Evolutionary conservation across 148 eudicot species (phyloP).

Genomic region (Fagopyrum tataricum): DNA sequence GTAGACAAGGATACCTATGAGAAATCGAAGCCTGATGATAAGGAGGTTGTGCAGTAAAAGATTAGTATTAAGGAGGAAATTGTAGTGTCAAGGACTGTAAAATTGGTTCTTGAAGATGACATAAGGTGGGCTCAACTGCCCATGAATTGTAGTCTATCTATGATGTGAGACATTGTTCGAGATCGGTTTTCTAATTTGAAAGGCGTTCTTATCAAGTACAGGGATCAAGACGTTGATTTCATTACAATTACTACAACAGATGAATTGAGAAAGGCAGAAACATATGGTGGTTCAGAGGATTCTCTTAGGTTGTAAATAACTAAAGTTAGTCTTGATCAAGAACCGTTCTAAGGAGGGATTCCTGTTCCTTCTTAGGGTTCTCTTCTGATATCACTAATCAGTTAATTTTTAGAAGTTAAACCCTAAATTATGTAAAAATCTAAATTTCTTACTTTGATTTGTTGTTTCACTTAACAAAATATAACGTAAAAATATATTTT

Average conservation of each 20-base stretch:
- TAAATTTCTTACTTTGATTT: too few relatives aligned
- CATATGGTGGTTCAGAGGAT: slow-evolving; percentile 45
- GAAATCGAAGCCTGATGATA: slow-evolving; percentile 41
- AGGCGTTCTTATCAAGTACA: slow-evolving; percentile 80
- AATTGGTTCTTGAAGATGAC: slow-evolving; percentile 80
- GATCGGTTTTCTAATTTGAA: slow-evolving; percentile 75
- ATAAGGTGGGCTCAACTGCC: slow-evolving; percentile 82
- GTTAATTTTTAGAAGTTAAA: too few relatives aligned
- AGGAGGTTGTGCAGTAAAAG: slow-evolving; percentile 80
- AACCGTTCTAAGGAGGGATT: slow-evolving; percentile 64
- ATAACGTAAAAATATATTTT: too few relatives aligned
- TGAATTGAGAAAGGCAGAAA: slow-evolving; percentile 82
- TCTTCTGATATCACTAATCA: too few relatives aligned
- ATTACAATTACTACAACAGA: slow-evolving; percentile 78
- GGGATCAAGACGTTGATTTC: slow-evolving; percentile 85
- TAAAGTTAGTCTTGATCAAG: slow-evolving; percentile 78
- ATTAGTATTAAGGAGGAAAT: slow-evolving; percentile 50
- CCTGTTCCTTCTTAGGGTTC: too few relatives aligned
- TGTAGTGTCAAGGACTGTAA: slow-evolving; percentile 53
- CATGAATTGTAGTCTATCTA: slow-evolving; percentile 36
- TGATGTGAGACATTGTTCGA: slow-evolving; percentile 67
- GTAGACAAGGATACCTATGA: slow-evolving; percentile 28
- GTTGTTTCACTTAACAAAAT: too few relatives aligned
- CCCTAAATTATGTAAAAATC: too few relatives aligned
- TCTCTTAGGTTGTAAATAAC: slow-evolving; percentile 65